Percentiles rank a stretch among this genome's conserved stretches.
Evolutionary conservation across 2,329 filamentous ascomycete genomes (phyloP).

Genomic region (Epichloe festucae): DNA sequence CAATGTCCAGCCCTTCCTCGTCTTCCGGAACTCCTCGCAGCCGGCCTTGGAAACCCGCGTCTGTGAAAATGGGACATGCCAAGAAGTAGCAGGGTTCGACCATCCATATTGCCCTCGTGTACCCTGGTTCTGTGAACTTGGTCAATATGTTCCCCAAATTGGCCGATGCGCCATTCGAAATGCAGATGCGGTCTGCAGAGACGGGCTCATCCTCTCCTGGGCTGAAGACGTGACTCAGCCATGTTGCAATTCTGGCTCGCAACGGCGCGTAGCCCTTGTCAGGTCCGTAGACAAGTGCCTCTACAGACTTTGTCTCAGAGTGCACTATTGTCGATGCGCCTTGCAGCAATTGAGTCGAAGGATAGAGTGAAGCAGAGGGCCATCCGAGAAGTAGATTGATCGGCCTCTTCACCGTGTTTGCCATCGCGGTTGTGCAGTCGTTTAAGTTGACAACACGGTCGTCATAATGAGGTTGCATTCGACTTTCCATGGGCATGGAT

Average conservation of each 20-base stretch:
- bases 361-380: conserved; percentile 52
- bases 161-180: conserved; percentile 78
- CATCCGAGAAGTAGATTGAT: conserved; percentile 59
- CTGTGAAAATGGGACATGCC: conserved; percentile 75
- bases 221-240: conserved; percentile 39
- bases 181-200: conserved; percentile 48
- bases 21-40: conserved; percentile 64
- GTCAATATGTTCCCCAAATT: conserved; percentile 65
- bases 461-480: neutral
- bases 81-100: conserved; percentile 74
- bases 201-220: neutral
- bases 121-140: conserved; percentile 66
- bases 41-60: conserved; percentile 57
- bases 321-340: conserved; percentile 38
- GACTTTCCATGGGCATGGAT: no score
- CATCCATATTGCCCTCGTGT: conserved; percentile 67
- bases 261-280: conserved; percentile 63
- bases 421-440: neutral
- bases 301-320: conserved; percentile 30
- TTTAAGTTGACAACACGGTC: neutral
- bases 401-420: conserved; percentile 14
- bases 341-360: neutral
- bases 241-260: conserved; percentile 53
- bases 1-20: conserved; percentile 61
- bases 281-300: conserved; percentile 57